A percentile compares a stretch with the other conserved stretches of the same genome.
Conservation (phyloP, 345 rosid species). For the Aquilaria malaccensis region DNA sequence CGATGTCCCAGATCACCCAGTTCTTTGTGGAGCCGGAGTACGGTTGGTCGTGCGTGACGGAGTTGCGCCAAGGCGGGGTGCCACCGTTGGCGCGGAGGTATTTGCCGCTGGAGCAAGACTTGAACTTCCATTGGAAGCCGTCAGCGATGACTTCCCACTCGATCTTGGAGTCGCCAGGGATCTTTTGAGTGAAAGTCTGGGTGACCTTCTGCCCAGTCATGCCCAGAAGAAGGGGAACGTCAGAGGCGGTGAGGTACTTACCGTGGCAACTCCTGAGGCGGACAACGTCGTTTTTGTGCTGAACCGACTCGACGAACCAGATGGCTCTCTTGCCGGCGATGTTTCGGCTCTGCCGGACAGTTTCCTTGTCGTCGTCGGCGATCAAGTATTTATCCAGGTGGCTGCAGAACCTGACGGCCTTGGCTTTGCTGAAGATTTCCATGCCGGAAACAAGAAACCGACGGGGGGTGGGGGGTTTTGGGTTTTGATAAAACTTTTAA, state of each 20-base stretch:
- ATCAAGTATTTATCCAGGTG: conserved; percentile 77
- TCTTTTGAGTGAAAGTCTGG: conserved; percentile 37
- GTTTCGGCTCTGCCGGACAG: conserved; percentile 70
- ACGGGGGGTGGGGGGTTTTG: too few relatives aligned
- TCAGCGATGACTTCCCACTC: conserved; percentile 83
- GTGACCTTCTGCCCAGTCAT: conserved; percentile 71
- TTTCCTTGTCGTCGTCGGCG: conserved; percentile 63
- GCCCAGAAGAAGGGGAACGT: conserved; percentile 68
- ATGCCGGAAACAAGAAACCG: conserved; percentile 13
- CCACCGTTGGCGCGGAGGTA: conserved; percentile 81
- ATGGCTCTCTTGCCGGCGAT: conserved; percentile 37
- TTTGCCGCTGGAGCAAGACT: conserved; percentile 56
- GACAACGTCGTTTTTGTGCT: conserved; percentile 26
- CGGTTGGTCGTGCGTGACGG: conserved; percentile 84
- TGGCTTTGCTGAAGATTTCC: conserved; percentile 66
- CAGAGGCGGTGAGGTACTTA: conserved; percentile 67
- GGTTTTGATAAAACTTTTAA: too few relatives aligned
- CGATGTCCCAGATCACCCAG: conserved; percentile 88
- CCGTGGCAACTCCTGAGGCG: conserved; percentile 58
- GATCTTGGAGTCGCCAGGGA: conserved; percentile 36
- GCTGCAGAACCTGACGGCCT: conserved; percentile 66
- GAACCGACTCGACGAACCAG: conserved; percentile 72
- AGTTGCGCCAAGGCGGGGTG: conserved; percentile 87
- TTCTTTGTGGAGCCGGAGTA: conserved; percentile 40
- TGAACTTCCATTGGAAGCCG: conserved; percentile 58